Base-by-base conservation (phyloP, 768 basidiomycete genomes). In the Lenzites betulinus region DNA sequence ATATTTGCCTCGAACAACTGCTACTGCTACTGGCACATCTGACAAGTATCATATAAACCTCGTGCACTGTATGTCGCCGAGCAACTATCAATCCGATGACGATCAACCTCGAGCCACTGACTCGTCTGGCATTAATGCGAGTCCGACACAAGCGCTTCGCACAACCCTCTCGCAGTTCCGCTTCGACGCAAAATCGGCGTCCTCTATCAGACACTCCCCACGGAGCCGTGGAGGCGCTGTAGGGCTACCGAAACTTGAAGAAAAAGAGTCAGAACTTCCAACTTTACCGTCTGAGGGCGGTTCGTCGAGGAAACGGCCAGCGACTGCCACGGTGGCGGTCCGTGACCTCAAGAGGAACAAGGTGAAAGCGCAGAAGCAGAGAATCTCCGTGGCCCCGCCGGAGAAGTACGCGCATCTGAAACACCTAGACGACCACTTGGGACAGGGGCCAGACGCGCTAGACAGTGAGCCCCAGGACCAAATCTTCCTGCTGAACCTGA, bases 321-420 rank as follows among this genome's bases (percentile, higher is more conserved):
- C 47, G 8, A n/a, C 30, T 12, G 13, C 7, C 12, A 11, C 39
- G 2, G 20, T n/a, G 0, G 44, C n/a, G n/a, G 25, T 7, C 18
- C 26, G 48, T 4, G 26, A 38, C 25, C 0, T 30, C 42, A 51
- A 55, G 49, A 58, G 16, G 11, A 44, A 18, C 13, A 57, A 22
- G 6, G 8, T n/a, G 2, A 11, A 51, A 7, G 35, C 23, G 41
- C 42, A 20, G 20, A 46, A 44, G 76, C n/a, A 74, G 67, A 77
- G 73, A 49, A 65, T 64, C 30, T 79, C 77, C 64, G 82, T 81
- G 64, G 82, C 83, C 9, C 73, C 74, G 3, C 85, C 85, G 1
- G 83, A 83, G 49, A 71, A 69, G 13, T 85, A 82, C 66, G 74
- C 80, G 0, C 81, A 87, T 70, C 73, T 88, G 13, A 73, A 75